Evolutionary conservation across 106 monocot species (phyloP), one percentile per base, ranked within the genome.

Genomic region (Dioscorea dumetorum): DNA sequence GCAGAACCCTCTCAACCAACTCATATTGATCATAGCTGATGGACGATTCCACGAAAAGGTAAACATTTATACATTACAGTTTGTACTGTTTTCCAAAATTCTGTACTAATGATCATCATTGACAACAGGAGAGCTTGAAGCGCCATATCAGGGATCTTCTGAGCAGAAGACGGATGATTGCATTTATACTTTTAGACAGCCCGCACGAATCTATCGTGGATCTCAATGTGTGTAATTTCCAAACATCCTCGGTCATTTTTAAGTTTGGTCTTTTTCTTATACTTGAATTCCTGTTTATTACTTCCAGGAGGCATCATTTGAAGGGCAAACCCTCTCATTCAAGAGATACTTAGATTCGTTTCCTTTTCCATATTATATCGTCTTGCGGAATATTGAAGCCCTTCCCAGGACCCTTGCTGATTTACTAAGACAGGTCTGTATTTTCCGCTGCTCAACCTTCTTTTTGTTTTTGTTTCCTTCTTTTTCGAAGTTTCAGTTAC

Each of bases 371-470:
- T 97, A 84, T 34, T 97, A 97, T 67, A 84, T 90, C 17, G 73
- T 92, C 4, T 67, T 97, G 78, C 80, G 77, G 73, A 80, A 92
- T 33, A 85, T 92, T 22, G 87, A 92, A 85, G 82, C 84, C 13
- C 89, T 97, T 70, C 97, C 97, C 2, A 80, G 89, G 23, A 91
- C 95, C 6, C 86, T 97, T 49, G 91, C 86, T 52, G 95, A 97
- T 75, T 70, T 97, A 52, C 34, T 92, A 69, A 84, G 97, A 80
- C 97, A 97, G 89, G 91, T 97, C 28, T 28, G 19, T 33, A 57
- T 28, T 48, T 21, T 61, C 7, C 20, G 34, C n/a, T 32, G 48
- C 23, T 57, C 22, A 5, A 7, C 16, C 19, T 7, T 65, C 49
- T 48, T 60, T 48, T 33, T n/a, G n/a, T n/a, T n/a, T 60, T 83